Conservation (phyloP, 2,329 filamentous ascomycete species). For the Aschersonia sp. region DNA sequence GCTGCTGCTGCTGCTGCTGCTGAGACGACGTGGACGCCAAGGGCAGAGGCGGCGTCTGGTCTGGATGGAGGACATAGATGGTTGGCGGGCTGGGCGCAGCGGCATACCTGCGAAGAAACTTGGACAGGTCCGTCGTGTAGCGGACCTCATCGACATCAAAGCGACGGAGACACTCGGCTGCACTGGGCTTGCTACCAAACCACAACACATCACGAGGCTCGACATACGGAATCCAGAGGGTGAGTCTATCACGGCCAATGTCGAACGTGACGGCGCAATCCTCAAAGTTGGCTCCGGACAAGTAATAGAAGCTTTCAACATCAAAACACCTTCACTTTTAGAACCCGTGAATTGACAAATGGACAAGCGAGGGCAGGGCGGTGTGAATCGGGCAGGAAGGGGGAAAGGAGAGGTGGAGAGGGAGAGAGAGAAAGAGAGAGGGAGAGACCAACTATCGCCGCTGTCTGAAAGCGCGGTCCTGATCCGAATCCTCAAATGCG, state of each 20-base stretch:
- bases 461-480: slow-evolving; percentile 39
- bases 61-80: slow-evolving; percentile 30
- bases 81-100: slow-evolving; percentile 22
- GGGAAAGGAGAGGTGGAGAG: too few relatives aligned
- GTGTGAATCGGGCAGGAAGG: too few relatives aligned
- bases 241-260: slow-evolving; percentile 44
- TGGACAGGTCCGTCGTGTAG: slow-evolving; percentile 39
- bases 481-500: slow-evolving; percentile 44
- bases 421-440: neutral
- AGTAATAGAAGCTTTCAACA: slow-evolving; percentile 39
- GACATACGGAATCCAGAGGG: slow-evolving; percentile 59
- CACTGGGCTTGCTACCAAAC: slow-evolving; percentile 45
- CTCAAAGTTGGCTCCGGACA: slow-evolving; percentile 38
- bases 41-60: slow-evolving; percentile 19
- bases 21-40: neutral
- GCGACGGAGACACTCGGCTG: slow-evolving; percentile 43
- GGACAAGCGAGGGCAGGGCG: too few relatives aligned
- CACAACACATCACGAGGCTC: slow-evolving; percentile 47
- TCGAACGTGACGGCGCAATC: slow-evolving; percentile 44
- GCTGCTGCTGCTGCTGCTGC: too few relatives aligned
- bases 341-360: too few relatives aligned
- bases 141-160: slow-evolving; percentile 61
- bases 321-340: too few relatives aligned
- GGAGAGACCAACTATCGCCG: slow-evolving; percentile 35
- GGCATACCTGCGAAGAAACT: slow-evolving; percentile 25